phyloP scores from a whole-genome alignment of 148 eudicot genomes.

The Fallopia convolvulus region DNA sequence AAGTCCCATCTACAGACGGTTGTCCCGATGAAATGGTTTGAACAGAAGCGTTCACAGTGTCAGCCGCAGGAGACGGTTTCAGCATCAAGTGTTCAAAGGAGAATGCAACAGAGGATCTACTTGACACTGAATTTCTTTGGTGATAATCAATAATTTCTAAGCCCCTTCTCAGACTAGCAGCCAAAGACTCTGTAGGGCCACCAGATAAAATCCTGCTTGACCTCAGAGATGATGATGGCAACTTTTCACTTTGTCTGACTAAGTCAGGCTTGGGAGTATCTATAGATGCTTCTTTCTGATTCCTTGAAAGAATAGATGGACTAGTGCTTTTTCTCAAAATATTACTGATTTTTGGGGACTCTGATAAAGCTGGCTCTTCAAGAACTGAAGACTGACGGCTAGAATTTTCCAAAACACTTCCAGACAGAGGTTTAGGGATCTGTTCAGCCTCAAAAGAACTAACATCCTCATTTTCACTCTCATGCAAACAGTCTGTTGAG shows the following conservation, averaged over 20 bases:
- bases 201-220: constrained; percentile 62
- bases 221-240: constrained; percentile 63
- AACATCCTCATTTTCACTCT: constrained; percentile 51
- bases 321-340: constrained; percentile 44
- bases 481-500: constrained; percentile 58
- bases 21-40: constrained; percentile 40
- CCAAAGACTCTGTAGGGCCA: constrained; percentile 72
- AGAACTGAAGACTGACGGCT: constrained; percentile 36
- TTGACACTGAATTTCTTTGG: constrained; percentile 47
- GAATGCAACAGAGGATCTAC: constrained; percentile 61
- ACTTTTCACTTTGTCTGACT: constrained; percentile 35
- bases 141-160: constrained; percentile 73
- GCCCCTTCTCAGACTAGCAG: constrained; percentile 86
- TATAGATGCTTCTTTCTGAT: constrained; percentile 21
- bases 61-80: constrained; percentile 57
- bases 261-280: constrained; percentile 36
- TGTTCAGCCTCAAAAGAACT: constrained; percentile 30
- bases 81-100: constrained; percentile 83
- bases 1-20: constrained; percentile 23
- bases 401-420: constrained; percentile 30
- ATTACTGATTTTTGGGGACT: constrained; percentile 74
- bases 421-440: background rate
- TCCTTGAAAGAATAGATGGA: constrained; percentile 36
- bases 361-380: constrained; percentile 63
- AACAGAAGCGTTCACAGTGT: constrained; percentile 54